Conservation (phyloP, 208 protist genomes). For the Trypanosoma avium region DNA sequence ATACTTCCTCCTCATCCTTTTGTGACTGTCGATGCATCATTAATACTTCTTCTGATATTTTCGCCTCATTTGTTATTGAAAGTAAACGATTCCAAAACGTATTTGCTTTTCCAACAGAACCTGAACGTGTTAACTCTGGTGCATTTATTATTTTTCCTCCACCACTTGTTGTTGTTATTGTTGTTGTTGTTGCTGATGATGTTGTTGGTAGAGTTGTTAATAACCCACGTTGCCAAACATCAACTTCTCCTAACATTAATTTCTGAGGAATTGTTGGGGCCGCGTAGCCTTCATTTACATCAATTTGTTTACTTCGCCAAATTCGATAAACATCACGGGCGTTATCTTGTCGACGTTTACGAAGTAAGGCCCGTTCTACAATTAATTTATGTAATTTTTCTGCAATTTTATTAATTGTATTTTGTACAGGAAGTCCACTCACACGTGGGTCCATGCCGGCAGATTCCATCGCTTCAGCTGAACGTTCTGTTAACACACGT, state of each 20-base stretch:
- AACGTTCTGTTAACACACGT: conserved; percentile 60
- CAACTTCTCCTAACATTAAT: conserved; percentile 28
- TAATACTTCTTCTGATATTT: neutral
- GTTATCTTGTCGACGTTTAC: conserved; percentile 68
- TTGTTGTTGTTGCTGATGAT: too few relatives aligned
- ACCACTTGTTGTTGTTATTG: too few relatives aligned
- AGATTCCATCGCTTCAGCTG: conserved; percentile 53
- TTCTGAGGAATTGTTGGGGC: conserved; percentile 32
- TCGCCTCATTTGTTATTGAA: neutral
- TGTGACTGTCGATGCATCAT: too few relatives aligned
- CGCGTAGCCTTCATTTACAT: conserved; percentile 61
- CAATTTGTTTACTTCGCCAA: conserved; percentile 74
- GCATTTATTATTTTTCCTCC: too few relatives aligned
- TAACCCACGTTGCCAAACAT: neutral
- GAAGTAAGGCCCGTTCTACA: conserved; percentile 38
- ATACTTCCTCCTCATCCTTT: neutral
- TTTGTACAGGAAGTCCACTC: conserved; percentile 56
- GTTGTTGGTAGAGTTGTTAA: neutral
- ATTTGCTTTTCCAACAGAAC: neutral
- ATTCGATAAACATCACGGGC: conserved; percentile 78
- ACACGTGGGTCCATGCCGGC: conserved; percentile 63
- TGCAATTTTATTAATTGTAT: conserved; percentile 61
- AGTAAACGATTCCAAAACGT: neutral
- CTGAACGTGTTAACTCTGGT: too few relatives aligned
- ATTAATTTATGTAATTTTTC: conserved; percentile 42